Base-by-base conservation (phyloP, 441 rosid genomes). In the Pelargonium australe region DNA sequence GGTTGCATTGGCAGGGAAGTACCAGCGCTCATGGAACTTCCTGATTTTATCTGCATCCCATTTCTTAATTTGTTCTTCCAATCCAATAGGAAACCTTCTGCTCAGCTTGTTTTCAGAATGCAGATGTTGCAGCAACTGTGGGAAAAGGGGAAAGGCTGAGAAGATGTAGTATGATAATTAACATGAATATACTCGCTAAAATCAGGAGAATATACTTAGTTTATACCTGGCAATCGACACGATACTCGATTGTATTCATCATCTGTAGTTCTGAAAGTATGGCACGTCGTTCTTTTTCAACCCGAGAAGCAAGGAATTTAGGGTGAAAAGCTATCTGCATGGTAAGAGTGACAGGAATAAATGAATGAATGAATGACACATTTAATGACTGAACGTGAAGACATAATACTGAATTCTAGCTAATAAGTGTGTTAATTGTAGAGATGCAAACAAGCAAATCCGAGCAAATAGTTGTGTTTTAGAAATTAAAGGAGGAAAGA, bases 211-310 rank as follows among this genome's bases (percentile, higher is more conserved):
- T 61, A 68, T 23, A 61, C 58, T 19, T 63, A 41, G 66, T 70
- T 25, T 61, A 69, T 73, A 95, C 99, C 96, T 92, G 99, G 80
- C 99, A 95, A 81, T 95, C 99, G 61, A 95, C 99, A 78, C 99
- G 97, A 76, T 95, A 95, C 78, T 95, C 99, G 67, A 95, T 95
- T 2, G 99, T 92, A 76, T 95, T 95, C 99, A 95, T 95, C 99
- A 95, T 95, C 80, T 95, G 99, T 66, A 95, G 77, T 83, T 95
- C 98, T 28, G 99, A 95, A 83, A 95, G 97, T 78, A 95, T 95
- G 72, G 99, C 99, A 17, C 97, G 91, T 45, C 97, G 85, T 80
- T 95, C 99, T 83, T 95, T 95, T 80, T 95, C 99, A 73, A 95
- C 93, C 78, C 98, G 84, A 72, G 98, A 89, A 71, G 97, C 83